phyloP scores from a whole-genome alignment of 2,329 filamentous ascomycete genomes.

The Epichloe sibirici region DNA sequence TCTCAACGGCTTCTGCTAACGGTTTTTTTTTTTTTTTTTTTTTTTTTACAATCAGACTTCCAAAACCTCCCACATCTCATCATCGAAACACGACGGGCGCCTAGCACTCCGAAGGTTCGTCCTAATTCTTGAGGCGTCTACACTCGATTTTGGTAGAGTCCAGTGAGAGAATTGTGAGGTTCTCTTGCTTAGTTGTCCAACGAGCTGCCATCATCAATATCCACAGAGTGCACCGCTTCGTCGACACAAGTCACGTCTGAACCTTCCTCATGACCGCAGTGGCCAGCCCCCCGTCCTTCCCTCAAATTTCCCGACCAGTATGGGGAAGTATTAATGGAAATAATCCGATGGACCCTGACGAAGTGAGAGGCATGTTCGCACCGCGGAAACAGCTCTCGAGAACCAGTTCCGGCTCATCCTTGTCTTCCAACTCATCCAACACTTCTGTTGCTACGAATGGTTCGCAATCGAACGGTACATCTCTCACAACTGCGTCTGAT shows the following conservation, averaged over 20 bases:
- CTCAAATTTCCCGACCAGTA: conserved; percentile 51
- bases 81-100: neutral
- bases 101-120: neutral
- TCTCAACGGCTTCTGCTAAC: conserved; percentile 2
- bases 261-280: conserved; percentile 52
- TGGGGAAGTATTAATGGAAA: conserved; percentile 48
- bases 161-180: conserved; percentile 9
- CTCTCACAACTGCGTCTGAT: conserved; percentile 33
- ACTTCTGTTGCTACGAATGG: conserved; percentile 53
- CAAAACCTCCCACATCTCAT: neutral
- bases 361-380: conserved; percentile 78
- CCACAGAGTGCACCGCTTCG: conserved; percentile 8
- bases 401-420: conserved; percentile 81
- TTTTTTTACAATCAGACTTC: neutral
- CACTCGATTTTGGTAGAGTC: neutral
- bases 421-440: conserved; percentile 52
- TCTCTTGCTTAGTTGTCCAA: neutral
- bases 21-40: neutral
- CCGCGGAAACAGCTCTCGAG: conserved; percentile 78
- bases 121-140: neutral
- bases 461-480: conserved; percentile 49
- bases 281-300: conserved; percentile 52
- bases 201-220: conserved; percentile 1
- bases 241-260: conserved; percentile 12
- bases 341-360: conserved; percentile 68